Percentiles rank a stretch among this genome's conserved stretches.
These are phyloP conservation scores for Fusarium sp. DNA, from an alignment of 2,329 filamentous ascomycete genomes.

Conservation along the genomic window DNA sequence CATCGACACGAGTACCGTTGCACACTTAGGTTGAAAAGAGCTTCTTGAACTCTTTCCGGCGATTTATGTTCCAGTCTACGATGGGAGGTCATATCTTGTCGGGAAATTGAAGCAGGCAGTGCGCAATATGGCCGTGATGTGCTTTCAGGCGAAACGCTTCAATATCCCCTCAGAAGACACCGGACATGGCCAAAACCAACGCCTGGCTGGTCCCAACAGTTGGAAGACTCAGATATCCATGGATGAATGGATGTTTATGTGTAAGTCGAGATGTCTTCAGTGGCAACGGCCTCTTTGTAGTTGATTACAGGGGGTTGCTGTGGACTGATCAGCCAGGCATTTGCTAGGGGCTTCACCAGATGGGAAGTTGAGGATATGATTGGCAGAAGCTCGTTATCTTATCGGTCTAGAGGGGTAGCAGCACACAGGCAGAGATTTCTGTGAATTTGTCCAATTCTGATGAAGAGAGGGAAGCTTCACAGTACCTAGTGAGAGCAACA, in stretches of 20 bases:
- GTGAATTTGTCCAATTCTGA: conserved; percentile 7
- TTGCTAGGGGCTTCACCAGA: background rate
- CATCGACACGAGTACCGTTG: background rate
- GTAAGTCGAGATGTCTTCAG: background rate
- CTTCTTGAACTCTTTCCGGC: background rate
- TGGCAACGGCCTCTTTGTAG: background rate
- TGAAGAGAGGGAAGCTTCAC: background rate
- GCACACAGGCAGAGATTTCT: conserved; percentile 20
- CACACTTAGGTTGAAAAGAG: background rate
- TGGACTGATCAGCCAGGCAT: background rate
- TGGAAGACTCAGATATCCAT: background rate
- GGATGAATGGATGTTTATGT: background rate
- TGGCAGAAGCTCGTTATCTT: conserved; percentile 12
- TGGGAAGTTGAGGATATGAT: background rate
- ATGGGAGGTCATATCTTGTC: background rate
- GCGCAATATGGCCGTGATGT: background rate
- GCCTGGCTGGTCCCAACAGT: background rate
- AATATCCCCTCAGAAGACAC: background rate
- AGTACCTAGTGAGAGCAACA: no score
- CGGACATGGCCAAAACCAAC: background rate
- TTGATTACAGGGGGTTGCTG: background rate
- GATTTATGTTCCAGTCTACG: background rate
- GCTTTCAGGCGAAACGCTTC: background rate
- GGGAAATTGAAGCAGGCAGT: background rate
- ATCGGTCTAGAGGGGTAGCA: conserved; percentile 6